A percentile compares a stretch with the other conserved stretches of the same genome.
These are phyloP conservation scores for Lentinula raphanica DNA, from an alignment of 768 basidiomycete genomes.

Conservation along the genomic window DNA sequence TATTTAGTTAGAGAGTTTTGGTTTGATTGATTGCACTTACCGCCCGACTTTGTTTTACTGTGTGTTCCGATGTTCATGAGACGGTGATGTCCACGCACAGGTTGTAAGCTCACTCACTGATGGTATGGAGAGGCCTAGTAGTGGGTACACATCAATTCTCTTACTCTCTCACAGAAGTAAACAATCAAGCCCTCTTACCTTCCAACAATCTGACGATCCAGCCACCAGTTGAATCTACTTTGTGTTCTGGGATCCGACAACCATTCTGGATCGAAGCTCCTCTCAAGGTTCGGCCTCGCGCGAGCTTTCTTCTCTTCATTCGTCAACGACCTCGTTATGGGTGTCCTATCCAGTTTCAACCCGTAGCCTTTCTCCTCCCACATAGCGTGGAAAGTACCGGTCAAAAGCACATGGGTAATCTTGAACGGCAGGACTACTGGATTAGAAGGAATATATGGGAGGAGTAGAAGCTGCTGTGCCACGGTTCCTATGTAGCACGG, in stretches of 20 bases:
- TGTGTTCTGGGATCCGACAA: constrained; percentile 23
- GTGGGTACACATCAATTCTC: neutral
- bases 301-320: constrained; percentile 26
- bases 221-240: constrained; percentile 13
- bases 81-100: neutral
- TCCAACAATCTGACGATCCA: constrained; percentile 12
- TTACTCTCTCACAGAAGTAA: neutral
- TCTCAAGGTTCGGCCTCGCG: constrained; percentile 22
- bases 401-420: constrained; percentile 36
- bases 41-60: constrained; percentile 29
- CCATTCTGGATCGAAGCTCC: constrained; percentile 31
- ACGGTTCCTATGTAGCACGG: constrained; percentile 28
- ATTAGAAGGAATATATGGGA: constrained; percentile 31
- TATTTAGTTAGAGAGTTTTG: neutral
- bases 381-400: constrained; percentile 22
- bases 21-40: constrained; percentile 18
- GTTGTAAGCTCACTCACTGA: neutral
- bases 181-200: constrained; percentile 14
- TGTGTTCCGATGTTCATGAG: neutral
- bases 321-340: constrained; percentile 16
- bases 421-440: constrained; percentile 34
- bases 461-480: constrained; percentile 38
- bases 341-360: constrained; percentile 14
- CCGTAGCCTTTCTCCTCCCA: constrained; percentile 21
- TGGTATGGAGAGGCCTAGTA: constrained; percentile 2